Percentiles rank a stretch among this genome's conserved stretches.
Conservation (phyloP, 768 basidiomycete genomes). For the Heimioporus sp. region DNA sequence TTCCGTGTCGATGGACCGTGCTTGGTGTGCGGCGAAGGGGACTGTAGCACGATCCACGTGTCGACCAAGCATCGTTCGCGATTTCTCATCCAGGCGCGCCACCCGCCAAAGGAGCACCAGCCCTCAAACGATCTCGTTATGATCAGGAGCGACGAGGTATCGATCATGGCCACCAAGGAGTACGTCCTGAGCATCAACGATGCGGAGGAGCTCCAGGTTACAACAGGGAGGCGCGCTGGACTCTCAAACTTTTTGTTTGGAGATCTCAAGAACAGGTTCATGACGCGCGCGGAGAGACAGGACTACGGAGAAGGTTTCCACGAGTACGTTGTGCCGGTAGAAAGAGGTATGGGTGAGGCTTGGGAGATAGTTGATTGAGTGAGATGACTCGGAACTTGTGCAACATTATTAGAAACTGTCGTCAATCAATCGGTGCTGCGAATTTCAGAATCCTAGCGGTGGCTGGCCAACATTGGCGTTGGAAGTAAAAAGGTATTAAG, state of each 20-base stretch:
- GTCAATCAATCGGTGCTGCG: too few species aligned
- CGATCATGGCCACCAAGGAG: background rate
- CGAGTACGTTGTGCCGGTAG: background rate
- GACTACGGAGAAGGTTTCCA: background rate
- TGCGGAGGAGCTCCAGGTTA: background rate
- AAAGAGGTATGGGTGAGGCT: background rate
- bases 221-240: background rate
- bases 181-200: background rate
- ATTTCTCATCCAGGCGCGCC: background rate
- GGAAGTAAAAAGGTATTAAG: too few species aligned
- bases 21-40: conserved; percentile 1
- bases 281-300: background rate
- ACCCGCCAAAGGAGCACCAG: background rate
- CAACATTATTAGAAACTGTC: too few species aligned
- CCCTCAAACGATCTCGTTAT: background rate
- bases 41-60: background rate
- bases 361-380: conserved; percentile 2
- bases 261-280: background rate
- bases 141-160: conserved; percentile 3
- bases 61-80: conserved; percentile 1
- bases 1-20: background rate
- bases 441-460: too few species aligned
- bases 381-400: too few species aligned
- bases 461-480: too few species aligned
- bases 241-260: background rate